Base-by-base conservation (phyloP, 495 filamentous ascomycete species). In the Thermothielavioides terrestris region DNA sequence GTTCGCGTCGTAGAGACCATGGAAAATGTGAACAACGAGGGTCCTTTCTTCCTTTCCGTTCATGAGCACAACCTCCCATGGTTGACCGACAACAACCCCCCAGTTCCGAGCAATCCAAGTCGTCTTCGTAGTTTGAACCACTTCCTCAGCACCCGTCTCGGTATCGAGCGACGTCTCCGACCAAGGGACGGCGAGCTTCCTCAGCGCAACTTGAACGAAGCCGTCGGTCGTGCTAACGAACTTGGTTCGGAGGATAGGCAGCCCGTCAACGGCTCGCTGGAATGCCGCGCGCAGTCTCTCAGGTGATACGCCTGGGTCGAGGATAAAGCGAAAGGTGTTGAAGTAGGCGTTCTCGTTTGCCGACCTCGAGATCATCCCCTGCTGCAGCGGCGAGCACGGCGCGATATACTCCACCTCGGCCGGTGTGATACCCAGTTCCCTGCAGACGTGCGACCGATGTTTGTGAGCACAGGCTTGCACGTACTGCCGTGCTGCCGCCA, bases 1-100 rank as follows among this genome's bases (percentile, higher is more conserved):
- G 56, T 78, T 85, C 1, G 85, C 90, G 68, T 97, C 91, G 57
- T 96, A 97, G 0, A 96, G 67, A 6, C 80, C 87, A 59, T 97
- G 91, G 64, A 92, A 91, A 1, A 92, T 79, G 35, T 81, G 74
- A 23, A 92, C 58, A 17, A 66, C 67, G 26, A 91, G 64, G 0
- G 76, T 50, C 4, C 53, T 57, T 18, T 49, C 3, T 54, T 48
- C 15, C 0, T 32, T 32, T 0, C 62, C 65, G 15, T 56, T 48
- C 12, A 77, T 47, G 12, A 81, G 46, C 8, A 68, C 55, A 25
- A 80, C 52, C 48, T 74, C 68, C 51, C 58, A 54, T 17, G 62
- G 69, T 2, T 32, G 51, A 10, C 27, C n/a, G n/a, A n/a, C 46
- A 20, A 67, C 14, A 14, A 20, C 7, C 8, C 64, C 47, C 11